phyloP scores from a whole-genome alignment of 202 grass and related monocot genomes.

The Setaria viridis region DNA sequence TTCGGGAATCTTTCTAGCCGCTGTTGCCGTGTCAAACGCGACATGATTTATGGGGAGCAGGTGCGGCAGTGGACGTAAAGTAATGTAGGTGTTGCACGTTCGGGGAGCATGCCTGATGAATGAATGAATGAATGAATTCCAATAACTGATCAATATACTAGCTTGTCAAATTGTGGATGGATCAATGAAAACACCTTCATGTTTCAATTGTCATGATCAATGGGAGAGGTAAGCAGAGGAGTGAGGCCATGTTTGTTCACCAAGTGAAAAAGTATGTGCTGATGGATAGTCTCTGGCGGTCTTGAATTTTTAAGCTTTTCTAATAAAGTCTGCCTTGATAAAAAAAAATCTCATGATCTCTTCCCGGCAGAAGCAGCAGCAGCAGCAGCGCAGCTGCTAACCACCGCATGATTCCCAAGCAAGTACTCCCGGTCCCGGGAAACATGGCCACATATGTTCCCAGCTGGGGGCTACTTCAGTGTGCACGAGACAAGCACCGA shows the following conservation, averaged over 20 bases:
- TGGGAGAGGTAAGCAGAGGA: background rate
- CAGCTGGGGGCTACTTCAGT: constrained; percentile 3
- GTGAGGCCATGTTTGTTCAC: too few relatives aligned
- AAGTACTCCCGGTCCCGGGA: constrained; percentile 37
- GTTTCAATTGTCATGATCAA: background rate
- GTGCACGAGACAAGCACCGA: constrained; percentile 17
- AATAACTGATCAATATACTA: too few relatives aligned
- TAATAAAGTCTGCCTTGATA: too few relatives aligned
- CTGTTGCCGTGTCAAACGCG: constrained; percentile 46
- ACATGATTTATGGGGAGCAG: background rate
- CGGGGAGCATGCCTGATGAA: background rate
- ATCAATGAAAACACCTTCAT: background rate
- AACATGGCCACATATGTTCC: constrained; percentile 26
- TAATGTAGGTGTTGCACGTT: background rate
- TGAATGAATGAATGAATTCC: background rate
- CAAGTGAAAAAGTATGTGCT: too few relatives aligned
- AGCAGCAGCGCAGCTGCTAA: constrained; percentile 15
- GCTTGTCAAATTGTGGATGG: too few relatives aligned
- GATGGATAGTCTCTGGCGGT: too few relatives aligned
- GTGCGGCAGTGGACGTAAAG: background rate
- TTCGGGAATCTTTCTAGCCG: constrained; percentile 37
- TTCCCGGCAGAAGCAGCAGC: background rate
- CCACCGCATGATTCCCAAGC: constrained; percentile 17
- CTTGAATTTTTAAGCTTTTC: too few relatives aligned
- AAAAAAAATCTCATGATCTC: too few relatives aligned